Evolutionary conservation across 768 basidiomycete genomes (phyloP), one percentile per base, ranked within the genome.

Genomic region (Fomitopsis pulvina): DNA sequence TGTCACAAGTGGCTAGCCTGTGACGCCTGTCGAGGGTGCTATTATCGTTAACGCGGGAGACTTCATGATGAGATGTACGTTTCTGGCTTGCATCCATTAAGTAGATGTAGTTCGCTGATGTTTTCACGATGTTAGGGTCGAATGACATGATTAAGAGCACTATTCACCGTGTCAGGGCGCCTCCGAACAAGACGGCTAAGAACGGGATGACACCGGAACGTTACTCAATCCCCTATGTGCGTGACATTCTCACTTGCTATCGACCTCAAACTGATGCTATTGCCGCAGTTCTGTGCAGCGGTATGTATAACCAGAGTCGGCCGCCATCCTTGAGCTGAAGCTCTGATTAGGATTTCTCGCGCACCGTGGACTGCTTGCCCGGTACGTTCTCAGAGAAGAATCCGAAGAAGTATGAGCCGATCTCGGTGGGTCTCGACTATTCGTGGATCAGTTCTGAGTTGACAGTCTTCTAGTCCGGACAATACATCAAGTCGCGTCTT

Each of bases 171-270:
- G 78, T 81, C 3, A 67, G 73, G 30, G 70, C 72, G 1, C 77
- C 74, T 20, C 62, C 7, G 42, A 54, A 55, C 11, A 14, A 50
- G 32, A 49, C 38, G 20, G 54, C 22, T 25, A 50, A 47, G n/a
- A 63, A 63, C 38, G 66, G 60, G 4, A 71, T 73, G 63, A 69
- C 75, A 1, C 77, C 74, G 1, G 72, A 73, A 28, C 67, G 81
- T 24, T 82, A 79, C 56, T 82, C 80, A 0, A 82, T 83, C 52
- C 81, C 82, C 28, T 83, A 81, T 57, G 77, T 34, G 39, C 20
- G 21, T 18, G 20, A 27, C n/a, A n/a, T n/a, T 22, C 8, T 12
- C 6, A 25, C 8, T 3, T 47, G 5, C 5, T 24, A 22, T n/a
- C 39, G n/a, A 79, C 58, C 74, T 77, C 50, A 53, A 73, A 60